Percentiles rank a stretch among this genome's conserved stretches.
Evolutionary conservation across 768 basidiomycete genomes (phyloP).

Genomic region (Macrolepiota albuminosa): DNA sequence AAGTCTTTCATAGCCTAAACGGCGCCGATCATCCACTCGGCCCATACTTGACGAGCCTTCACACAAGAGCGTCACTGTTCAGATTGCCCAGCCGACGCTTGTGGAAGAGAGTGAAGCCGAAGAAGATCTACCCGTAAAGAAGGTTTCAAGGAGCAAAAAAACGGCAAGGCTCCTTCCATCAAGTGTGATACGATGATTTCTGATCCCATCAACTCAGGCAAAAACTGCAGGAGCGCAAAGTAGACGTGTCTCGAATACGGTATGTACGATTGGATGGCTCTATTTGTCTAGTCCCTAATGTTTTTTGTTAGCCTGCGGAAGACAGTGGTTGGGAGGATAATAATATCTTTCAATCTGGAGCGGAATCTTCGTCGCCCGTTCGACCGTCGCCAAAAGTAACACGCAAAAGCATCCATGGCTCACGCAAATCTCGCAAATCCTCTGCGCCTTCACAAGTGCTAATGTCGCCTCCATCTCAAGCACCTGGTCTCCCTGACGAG

Average conservation of each 20-base stretch:
- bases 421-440: conserved; percentile 61
- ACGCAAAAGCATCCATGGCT: conserved; percentile 29
- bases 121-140: conserved; percentile 53
- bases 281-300: not conserved
- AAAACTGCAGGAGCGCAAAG: conserved; percentile 47
- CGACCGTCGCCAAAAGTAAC: conserved; percentile 54
- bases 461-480: conserved; percentile 36
- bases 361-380: conserved; percentile 76
- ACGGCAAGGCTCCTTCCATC: conserved; percentile 32
- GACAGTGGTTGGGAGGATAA: conserved; percentile 91
- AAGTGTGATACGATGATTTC: conserved; percentile 1
- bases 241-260: conserved; percentile 51
- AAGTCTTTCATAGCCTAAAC: conserved; percentile 52
- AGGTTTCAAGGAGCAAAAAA: conserved; percentile 58
- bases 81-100: conserved; percentile 41
- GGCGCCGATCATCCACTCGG: conserved; percentile 76
- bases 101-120: conserved; percentile 78
- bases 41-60: conserved; percentile 53
- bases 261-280: conserved; percentile 18
- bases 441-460: conserved; percentile 63
- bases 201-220: conserved; percentile 24
- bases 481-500: conserved; percentile 18
- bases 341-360: conserved; percentile 88
- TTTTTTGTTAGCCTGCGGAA: conserved; percentile 29
- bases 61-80: conserved; percentile 29